phyloP scores from a whole-genome alignment of 2,329 filamentous ascomycete genomes.

The Fusarium temperatum region DNA sequence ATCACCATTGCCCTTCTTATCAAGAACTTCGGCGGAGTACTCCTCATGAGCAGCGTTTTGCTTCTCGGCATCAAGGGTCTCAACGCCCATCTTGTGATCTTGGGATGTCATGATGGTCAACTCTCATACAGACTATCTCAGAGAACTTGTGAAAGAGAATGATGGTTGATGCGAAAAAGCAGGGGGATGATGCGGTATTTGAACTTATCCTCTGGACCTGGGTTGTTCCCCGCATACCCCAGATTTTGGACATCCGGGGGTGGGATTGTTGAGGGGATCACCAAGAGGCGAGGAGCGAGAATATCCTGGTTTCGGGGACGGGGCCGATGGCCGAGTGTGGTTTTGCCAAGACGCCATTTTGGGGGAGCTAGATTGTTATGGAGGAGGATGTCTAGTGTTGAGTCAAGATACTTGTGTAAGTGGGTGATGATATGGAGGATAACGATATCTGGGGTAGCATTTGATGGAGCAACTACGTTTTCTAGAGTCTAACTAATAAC shows the following conservation, averaged over 20 bases:
- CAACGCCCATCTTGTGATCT: conserved; percentile 8
- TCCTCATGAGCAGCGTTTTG: conserved; percentile 30
- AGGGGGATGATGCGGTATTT: conserved; percentile 27
- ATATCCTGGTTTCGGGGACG: conserved; percentile 24
- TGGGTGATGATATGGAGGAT: not conserved
- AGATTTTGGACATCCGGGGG: conserved; percentile 30
- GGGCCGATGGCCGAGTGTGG: conserved; percentile 20
- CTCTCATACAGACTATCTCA: not conserved
- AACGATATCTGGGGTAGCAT: not conserved
- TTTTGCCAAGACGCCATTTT: conserved; percentile 17
- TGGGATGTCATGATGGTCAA: conserved; percentile 12
- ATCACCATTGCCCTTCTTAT: conserved; percentile 30
- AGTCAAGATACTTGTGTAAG: not conserved
- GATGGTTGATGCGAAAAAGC: not conserved
- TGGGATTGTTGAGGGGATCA: conserved; percentile 26
- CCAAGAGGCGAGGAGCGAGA: conserved; percentile 4
- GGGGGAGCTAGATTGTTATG: not conserved
- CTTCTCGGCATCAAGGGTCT: conserved; percentile 30
- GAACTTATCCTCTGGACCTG: not conserved
- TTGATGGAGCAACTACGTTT: not conserved
- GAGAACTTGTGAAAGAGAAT: not conserved
- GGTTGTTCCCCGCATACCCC: conserved; percentile 31
- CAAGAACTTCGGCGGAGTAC: conserved; percentile 28
- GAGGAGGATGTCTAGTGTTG: not conserved
- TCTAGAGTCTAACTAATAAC: not conserved